These are phyloP conservation scores for Phialophora expanda DNA, from an alignment of 2,329 filamentous ascomycete genomes.

Conservation along the genomic window DNA sequence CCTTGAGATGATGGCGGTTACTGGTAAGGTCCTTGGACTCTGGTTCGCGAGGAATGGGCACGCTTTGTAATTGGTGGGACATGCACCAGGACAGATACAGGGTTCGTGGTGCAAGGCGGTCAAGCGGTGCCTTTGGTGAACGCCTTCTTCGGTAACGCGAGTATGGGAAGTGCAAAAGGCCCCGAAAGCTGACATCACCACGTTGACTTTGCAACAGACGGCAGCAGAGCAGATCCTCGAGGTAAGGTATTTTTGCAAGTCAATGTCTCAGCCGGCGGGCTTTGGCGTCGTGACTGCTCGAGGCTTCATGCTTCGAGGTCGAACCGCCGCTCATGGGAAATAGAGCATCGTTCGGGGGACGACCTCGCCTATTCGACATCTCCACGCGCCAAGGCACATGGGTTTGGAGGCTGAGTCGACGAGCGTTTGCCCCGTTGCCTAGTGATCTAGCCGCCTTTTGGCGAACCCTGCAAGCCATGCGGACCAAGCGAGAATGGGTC, in stretches of 20 bases:
- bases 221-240: background rate
- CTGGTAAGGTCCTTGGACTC: background rate
- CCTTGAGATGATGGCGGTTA: background rate
- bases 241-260: background rate
- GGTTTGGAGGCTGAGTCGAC: conserved; percentile 1
- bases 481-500: conserved; percentile 2
- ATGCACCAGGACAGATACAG: background rate
- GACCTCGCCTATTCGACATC: background rate
- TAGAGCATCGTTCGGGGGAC: background rate
- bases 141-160: background rate
- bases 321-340: background rate
- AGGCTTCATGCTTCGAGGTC: conserved; percentile 3
- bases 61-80: conserved; percentile 5
- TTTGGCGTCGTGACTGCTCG: conserved; percentile 1
- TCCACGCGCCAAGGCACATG: conserved; percentile 6
- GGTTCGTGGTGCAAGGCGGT: conserved; percentile 7
- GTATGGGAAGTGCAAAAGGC: background rate
- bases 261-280: background rate
- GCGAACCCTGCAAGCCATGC: conserved; percentile 4
- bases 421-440: background rate
- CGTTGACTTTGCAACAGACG: background rate
- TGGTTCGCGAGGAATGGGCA: background rate
- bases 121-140: background rate
- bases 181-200: background rate
- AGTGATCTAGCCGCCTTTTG: background rate